Base-by-base conservation (phyloP, 345 rosid species). In the Bruguiera parviflora region DNA sequence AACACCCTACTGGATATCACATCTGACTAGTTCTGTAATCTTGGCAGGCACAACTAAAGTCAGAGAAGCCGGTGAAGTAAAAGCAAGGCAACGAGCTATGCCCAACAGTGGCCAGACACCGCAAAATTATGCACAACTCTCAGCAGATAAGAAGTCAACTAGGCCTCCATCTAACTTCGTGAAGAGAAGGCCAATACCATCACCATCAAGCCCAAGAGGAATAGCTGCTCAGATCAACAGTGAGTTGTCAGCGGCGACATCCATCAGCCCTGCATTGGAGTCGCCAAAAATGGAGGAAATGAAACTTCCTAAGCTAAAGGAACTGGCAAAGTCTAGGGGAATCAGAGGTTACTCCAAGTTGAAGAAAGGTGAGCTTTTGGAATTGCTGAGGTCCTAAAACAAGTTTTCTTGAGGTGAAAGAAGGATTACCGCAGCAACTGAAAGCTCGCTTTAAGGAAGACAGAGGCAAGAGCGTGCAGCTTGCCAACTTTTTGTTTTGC, bases 251-350 rank as follows among this genome's bases (percentile, higher is more conserved):
- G 19, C 62, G 5, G 58, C 51, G 22, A 47, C 8, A 1, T 64
- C 64, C 7, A 1, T 55, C 20, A 58, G 39, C 19, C 71, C 57
- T 64, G 72, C 64, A 24, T 55, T 49, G 61, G 33, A 63, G 49
- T 53, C 53, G 47, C 78, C 70, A 61, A 49, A 75, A 74, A 43
- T 84, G 4, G 86, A 82, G 70, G 80, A 74, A 59, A 75, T 92
- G 92, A 90, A 85, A 72, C 88, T 86, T 68, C 59, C 82, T 13
- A 82, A 88, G 77, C 83, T 92, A 58, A 88, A 85, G 79, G 85
- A 84, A 67, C 68, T 84, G 51, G 98, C 92, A 1, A 90, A 90
- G 78, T 78, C 80, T 4, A 82, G 73, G 71, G 94, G 89, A 53
- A 62, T 86, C 29, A 82, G 78, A 79, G 87, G 96, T 24, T 90